Evolutionary conservation across 2,329 filamentous ascomycete species (phyloP).

Genomic region (Monilinia laxa): DNA sequence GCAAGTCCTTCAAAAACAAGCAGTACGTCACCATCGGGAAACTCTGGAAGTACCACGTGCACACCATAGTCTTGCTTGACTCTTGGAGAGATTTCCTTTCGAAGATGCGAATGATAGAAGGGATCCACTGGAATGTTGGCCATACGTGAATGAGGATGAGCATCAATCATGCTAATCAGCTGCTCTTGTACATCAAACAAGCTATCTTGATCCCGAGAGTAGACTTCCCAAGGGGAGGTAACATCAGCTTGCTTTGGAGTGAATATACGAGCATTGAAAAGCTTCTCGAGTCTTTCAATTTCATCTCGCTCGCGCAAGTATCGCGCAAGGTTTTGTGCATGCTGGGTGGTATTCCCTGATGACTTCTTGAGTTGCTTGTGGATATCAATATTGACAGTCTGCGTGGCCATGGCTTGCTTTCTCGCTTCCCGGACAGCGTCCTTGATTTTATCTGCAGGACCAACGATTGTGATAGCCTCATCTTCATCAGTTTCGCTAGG

Average conservation of each 20-base stretch:
- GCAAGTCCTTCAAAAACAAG: slow-evolving; percentile 73
- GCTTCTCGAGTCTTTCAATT: slow-evolving; percentile 76
- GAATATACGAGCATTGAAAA: slow-evolving; percentile 84
- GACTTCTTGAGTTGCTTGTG: slow-evolving; percentile 74
- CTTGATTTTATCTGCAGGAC: slow-evolving; percentile 71
- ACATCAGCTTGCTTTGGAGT: slow-evolving; percentile 70
- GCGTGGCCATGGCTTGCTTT: slow-evolving; percentile 84
- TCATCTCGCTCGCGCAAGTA: slow-evolving; percentile 83
- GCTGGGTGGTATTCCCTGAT: slow-evolving; percentile 69
- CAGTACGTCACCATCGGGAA: slow-evolving; percentile 58
- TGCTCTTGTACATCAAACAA: slow-evolving; percentile 72
- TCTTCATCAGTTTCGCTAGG: slow-evolving; percentile 70
- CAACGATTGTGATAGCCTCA: slow-evolving; percentile 79
- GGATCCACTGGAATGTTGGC: slow-evolving; percentile 67
- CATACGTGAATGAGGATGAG: slow-evolving; percentile 72
- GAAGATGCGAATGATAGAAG: slow-evolving; percentile 75
- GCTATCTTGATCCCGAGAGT: slow-evolving; percentile 83
- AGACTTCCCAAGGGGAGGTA: slow-evolving; percentile 81
- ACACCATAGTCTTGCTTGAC: slow-evolving; percentile 71
- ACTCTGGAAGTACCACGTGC: slow-evolving; percentile 68
- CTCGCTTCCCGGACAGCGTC: slow-evolving; percentile 79
- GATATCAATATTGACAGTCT: slow-evolving; percentile 79
- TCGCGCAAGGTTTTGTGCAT: slow-evolving; percentile 82
- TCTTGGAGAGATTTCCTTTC: slow-evolving; percentile 60
- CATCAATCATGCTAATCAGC: slow-evolving; percentile 70